These are phyloP conservation scores for Xylariaceae sp. DNA, from an alignment of 2,329 filamentous ascomycete species.

Conservation along the genomic window DNA sequence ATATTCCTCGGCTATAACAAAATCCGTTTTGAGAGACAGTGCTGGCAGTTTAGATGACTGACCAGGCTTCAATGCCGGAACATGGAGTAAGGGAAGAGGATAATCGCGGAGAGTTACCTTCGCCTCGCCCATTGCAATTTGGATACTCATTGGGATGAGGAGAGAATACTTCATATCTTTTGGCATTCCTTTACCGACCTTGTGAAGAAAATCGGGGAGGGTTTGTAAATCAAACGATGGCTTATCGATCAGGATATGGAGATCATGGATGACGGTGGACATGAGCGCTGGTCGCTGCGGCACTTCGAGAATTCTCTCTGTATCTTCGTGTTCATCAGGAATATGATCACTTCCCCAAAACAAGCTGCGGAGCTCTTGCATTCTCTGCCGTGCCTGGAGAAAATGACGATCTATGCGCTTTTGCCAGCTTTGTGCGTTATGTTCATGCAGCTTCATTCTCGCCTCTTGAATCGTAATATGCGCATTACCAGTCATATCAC, in stretches of 20 bases:
- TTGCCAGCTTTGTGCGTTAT: constrained; percentile 91
- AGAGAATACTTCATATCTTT: constrained; percentile 85
- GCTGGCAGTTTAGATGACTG: constrained; percentile 79
- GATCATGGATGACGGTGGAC: constrained; percentile 73
- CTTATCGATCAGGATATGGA: constrained; percentile 84
- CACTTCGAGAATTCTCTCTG: constrained; percentile 79
- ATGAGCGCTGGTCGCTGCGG: constrained; percentile 81
- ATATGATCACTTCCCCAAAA: constrained; percentile 81
- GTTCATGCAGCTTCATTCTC: constrained; percentile 65
- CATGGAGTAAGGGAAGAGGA: constrained; percentile 84
- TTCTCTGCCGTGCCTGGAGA: constrained; percentile 63
- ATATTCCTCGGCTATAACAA: constrained; percentile 93
- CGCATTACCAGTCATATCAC: constrained; percentile 64
- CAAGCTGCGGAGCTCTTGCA: constrained; percentile 70
- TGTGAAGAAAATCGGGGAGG: constrained; percentile 77
- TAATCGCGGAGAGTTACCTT: constrained; percentile 87
- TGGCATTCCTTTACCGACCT: constrained; percentile 95
- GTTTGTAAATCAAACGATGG: constrained; percentile 83
- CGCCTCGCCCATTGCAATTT: constrained; percentile 85
- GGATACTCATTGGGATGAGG: constrained; percentile 82
- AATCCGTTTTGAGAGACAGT: constrained; percentile 80
- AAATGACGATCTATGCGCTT: constrained; percentile 78
- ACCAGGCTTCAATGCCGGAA: constrained; percentile 73
- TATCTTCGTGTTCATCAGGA: constrained; percentile 75
- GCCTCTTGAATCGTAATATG: constrained; percentile 75